These are phyloP conservation scores for Scleroderma bovista DNA, from an alignment of 768 basidiomycete species.

Conservation along the genomic window DNA sequence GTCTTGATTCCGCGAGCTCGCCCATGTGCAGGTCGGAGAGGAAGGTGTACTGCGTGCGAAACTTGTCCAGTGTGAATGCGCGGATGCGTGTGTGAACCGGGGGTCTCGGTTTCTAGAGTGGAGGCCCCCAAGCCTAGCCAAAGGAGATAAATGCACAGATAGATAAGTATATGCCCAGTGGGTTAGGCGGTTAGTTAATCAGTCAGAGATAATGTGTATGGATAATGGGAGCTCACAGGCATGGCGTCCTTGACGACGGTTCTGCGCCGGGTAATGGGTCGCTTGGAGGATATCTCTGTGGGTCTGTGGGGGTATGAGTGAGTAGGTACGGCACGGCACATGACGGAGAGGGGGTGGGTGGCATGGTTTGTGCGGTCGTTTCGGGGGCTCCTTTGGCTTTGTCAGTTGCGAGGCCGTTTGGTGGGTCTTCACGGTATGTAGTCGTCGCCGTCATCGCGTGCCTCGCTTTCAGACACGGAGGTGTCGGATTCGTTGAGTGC, in stretches of 20 bases:
- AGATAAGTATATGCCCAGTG: too few species aligned
- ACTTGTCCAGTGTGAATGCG: slow-evolving; percentile 56
- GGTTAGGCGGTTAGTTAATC: too few species aligned
- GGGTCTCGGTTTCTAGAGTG: slow-evolving; percentile 76
- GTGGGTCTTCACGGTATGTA: too few species aligned
- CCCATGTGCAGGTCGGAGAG: too few species aligned
- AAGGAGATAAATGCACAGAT: not conserved
- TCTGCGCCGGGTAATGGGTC: slow-evolving; percentile 70
- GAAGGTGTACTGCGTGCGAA: slow-evolving; percentile 59
- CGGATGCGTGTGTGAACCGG: slow-evolving; percentile 71
- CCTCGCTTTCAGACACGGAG: slow-evolving; percentile 14
- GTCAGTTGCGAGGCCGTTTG: slow-evolving; percentile 23
- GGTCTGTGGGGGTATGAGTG: slow-evolving; percentile 55
- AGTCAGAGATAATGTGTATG: not conserved
- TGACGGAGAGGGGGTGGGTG: not conserved
- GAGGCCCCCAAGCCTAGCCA: not conserved
- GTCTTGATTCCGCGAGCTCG: too few species aligned
- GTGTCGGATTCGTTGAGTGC: slow-evolving; percentile 37
- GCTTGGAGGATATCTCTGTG: slow-evolving; percentile 76
- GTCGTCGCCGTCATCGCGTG: slow-evolving; percentile 10
- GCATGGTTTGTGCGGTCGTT: slow-evolving; percentile 73
- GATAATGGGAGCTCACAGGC: slow-evolving; percentile 40
- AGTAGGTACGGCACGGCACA: too few species aligned
- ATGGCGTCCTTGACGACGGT: slow-evolving; percentile 64
- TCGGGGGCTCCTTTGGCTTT: slow-evolving; percentile 43